A percentile compares a stretch with the other conserved stretches of the same genome.
Conservation (phyloP, 768 basidiomycete genomes). For the Myochromella boudieri region DNA sequence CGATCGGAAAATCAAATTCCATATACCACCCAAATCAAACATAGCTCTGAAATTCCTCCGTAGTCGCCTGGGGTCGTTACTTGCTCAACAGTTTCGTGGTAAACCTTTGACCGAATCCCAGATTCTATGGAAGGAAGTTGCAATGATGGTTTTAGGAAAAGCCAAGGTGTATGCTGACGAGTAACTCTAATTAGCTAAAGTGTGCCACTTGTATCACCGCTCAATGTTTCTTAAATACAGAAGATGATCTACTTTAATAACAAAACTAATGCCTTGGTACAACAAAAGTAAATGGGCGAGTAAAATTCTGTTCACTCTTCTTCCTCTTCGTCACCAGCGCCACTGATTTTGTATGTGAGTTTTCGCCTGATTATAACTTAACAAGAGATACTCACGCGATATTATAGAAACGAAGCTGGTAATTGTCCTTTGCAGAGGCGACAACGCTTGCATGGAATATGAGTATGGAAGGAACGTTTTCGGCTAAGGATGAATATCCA, state of each 20-base stretch:
- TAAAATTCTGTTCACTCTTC: constrained; percentile 23
- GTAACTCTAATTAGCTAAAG: background rate
- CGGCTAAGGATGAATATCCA: background rate
- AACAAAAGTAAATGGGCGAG: too few species aligned
- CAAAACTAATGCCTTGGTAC: too few species aligned
- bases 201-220: too few species aligned
- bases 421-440: constrained; percentile 89
- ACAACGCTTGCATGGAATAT: constrained; percentile 60
- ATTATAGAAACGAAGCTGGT: constrained; percentile 95
- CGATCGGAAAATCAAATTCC: constrained; percentile 85
- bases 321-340: constrained; percentile 29
- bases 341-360: constrained; percentile 8
- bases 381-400: constrained; percentile 58
- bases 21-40: constrained; percentile 65
- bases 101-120: constrained; percentile 60
- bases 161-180: constrained; percentile 37
- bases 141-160: constrained; percentile 60
- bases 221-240: too few species aligned
- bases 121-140: constrained; percentile 71
- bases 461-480: constrained; percentile 5
- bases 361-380: too few species aligned
- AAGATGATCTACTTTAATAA: too few species aligned
- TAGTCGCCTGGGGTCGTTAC: constrained; percentile 51
- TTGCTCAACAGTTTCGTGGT: constrained; percentile 68
- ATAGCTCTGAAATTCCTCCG: constrained; percentile 83